Evolutionary conservation across 2,329 filamentous ascomycete species (phyloP), one percentile per base, ranked within the genome.

Genomic region (Calcarisporium arbuscula): DNA sequence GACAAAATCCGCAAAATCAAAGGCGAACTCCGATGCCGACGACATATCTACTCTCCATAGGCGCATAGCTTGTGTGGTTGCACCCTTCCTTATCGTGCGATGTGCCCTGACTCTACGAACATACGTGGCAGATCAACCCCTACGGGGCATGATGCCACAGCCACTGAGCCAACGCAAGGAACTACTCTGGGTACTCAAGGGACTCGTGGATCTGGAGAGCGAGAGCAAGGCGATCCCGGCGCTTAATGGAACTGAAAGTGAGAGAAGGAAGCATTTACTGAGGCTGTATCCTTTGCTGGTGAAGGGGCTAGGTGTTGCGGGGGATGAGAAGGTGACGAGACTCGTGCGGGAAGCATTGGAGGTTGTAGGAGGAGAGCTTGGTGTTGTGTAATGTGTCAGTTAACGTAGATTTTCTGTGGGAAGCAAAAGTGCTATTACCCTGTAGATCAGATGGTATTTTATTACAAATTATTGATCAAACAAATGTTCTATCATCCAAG

Each of bases 91-190:
- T 4, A 82, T 96, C 28, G 66, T 95, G 3, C 80, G 92, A 4
- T 79, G 84, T 10, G 87, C 85, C 0, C 67, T 95, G 12, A 80
- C 85, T 0, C 62, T 96, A n/a, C 80, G 86, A 36, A 71, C 81
- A 1, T 96, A 94, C 53, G 80, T 94, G 29, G 85, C 88, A 5
- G 92, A 98, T 56, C 90, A 95, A 53, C 89, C 90, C 1, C 67
- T 98, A 15, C 74, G 92, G 11, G 89, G 92, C 0, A 74, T 80
- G 32, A 92, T 94, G 79, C 92, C 92, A 5, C 85, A 92, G 54
- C 90, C 90, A 1, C 67, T 86, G 5, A 81, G 78, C 8, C 85
- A 95, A 51, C 74, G 85, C 28, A 80, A 75, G 42, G 92, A 95
- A 53, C 63, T 98, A 9, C 54, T 84, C 5, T 82, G 85, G 50